These are phyloP conservation scores for Fusarium ramigenum DNA, from an alignment of 2,329 filamentous ascomycete genomes.

Conservation along the genomic window DNA sequence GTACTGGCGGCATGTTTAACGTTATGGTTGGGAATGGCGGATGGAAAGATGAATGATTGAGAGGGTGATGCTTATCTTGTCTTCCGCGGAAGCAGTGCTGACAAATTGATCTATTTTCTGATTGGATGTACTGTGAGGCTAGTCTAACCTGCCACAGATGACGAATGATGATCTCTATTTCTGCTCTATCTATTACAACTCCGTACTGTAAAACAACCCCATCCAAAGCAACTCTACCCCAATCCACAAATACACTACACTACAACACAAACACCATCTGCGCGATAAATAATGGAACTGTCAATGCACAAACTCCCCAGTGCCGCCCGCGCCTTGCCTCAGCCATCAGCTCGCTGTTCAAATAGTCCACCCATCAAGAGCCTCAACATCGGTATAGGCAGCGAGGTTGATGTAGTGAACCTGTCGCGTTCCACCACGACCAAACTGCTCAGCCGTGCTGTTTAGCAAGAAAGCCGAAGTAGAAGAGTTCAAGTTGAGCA, in stretches of 20 bases:
- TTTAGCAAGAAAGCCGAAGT: background rate
- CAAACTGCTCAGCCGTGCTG: background rate
- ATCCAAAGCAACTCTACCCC: rapidly evolving
- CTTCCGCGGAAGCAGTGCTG: constrained; percentile 3
- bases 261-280: too few relatives aligned
- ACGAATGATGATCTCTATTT: background rate
- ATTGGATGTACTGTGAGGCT: background rate
- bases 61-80: too few relatives aligned
- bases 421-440: background rate
- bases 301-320: too few relatives aligned
- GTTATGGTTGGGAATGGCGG: too few relatives aligned
- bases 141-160: rapidly evolving
- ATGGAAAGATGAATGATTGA: too few relatives aligned
- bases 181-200: background rate
- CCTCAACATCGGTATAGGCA: background rate
- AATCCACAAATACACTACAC: rapidly evolving
- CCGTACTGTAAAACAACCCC: rapidly evolving
- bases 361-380: background rate
- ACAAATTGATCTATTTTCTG: background rate
- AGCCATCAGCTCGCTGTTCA: rapidly evolving
- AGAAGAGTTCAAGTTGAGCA: background rate
- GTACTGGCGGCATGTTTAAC: background rate
- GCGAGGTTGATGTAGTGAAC: background rate
- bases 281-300: too few relatives aligned
- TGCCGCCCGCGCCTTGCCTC: too few relatives aligned